Percentiles rank a stretch among this genome's conserved stretches.
phyloP scores from a whole-genome alignment of 192 early-diverging fungal species.

The Backusella australiensis region DNA sequence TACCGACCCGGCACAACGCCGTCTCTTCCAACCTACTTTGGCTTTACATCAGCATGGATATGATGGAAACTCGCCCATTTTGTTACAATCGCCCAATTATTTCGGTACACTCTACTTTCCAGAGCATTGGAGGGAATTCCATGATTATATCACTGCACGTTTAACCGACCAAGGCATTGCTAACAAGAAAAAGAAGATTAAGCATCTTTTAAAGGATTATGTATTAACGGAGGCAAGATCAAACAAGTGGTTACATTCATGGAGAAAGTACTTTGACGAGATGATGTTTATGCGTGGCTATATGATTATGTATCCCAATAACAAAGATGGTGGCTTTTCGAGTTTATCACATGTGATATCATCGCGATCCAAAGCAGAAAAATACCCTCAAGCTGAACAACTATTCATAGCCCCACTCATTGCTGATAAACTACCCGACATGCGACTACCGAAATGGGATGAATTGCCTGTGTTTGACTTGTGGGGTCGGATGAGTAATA shows the following conservation, averaged over 20 bases:
- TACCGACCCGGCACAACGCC: conserved; percentile 40
- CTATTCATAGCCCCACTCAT: conserved; percentile 38
- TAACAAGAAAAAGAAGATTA: conserved; percentile 18
- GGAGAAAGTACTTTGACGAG: conserved; percentile 58
- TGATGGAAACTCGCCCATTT: conserved; percentile 41
- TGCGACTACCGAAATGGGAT: conserved; percentile 38
- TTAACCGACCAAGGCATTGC: conserved; percentile 38
- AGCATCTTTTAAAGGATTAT: conserved; percentile 44
- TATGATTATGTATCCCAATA: conserved; percentile 58
- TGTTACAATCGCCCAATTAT: conserved; percentile 50
- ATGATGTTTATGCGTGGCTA: conserved; percentile 60
- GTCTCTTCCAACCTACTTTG: conserved; percentile 40
- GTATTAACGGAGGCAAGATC: conserved; percentile 46
- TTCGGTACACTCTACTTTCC: conserved; percentile 59
- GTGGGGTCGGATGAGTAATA: conserved; percentile 33
- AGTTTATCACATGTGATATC: conserved; percentile 27
- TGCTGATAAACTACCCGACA: conserved; percentile 27
- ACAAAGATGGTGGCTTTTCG: conserved; percentile 44
- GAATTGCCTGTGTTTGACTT: conserved; percentile 47
- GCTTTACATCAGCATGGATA: conserved; percentile 37
- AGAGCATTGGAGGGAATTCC: conserved; percentile 60
- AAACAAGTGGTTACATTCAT: conserved; percentile 52
- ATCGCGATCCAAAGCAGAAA: conserved; percentile 28
- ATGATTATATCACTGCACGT: conserved; percentile 53
- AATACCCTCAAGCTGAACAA: conserved; percentile 22